phyloP scores from a whole-genome alignment of 768 basidiomycete species.

The Lactifluus echinatus region DNA sequence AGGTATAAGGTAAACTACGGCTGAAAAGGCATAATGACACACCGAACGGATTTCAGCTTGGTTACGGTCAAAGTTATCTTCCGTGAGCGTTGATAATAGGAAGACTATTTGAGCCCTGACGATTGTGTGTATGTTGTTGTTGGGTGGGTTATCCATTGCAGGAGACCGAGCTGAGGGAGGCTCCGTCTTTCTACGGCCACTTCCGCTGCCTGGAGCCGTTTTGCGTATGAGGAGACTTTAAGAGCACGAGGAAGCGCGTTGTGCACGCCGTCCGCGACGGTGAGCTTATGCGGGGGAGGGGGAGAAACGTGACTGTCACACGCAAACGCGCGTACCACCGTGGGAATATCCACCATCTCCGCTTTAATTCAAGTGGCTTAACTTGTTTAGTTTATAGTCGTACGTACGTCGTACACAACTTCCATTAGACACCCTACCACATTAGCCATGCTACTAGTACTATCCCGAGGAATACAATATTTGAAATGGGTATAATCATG shows the following conservation, averaged over 20 bases:
- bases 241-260: slow-evolving; percentile 15
- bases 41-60: slow-evolving; percentile 93
- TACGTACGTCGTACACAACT: too few relatives aligned
- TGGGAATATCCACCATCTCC: slow-evolving; percentile 9
- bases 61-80: slow-evolving; percentile 94
- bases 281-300: slow-evolving; percentile 17
- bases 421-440: background rate
- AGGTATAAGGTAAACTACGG: slow-evolving; percentile 16
- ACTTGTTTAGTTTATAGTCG: too few relatives aligned
- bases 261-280: slow-evolving; percentile 22
- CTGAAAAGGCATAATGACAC: slow-evolving; percentile 29
- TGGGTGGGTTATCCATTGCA: slow-evolving; percentile 81
- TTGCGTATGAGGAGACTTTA: slow-evolving; percentile 22
- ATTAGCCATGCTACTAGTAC: background rate
- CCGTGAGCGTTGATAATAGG: slow-evolving; percentile 88
- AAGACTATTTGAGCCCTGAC: slow-evolving; percentile 98
- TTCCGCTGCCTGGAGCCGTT: slow-evolving; percentile 32
- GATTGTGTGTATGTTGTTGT: slow-evolving; percentile 82
- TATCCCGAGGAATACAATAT: background rate
- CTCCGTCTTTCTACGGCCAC: slow-evolving; percentile 31
- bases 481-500: background rate
- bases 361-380: slow-evolving; percentile 2
- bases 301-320: slow-evolving; percentile 9
- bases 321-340: slow-evolving; percentile 1
- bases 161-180: slow-evolving; percentile 43